Conservation (phyloP, 1,139 yeast genomes). For the Lodderomyces theae region DNA sequence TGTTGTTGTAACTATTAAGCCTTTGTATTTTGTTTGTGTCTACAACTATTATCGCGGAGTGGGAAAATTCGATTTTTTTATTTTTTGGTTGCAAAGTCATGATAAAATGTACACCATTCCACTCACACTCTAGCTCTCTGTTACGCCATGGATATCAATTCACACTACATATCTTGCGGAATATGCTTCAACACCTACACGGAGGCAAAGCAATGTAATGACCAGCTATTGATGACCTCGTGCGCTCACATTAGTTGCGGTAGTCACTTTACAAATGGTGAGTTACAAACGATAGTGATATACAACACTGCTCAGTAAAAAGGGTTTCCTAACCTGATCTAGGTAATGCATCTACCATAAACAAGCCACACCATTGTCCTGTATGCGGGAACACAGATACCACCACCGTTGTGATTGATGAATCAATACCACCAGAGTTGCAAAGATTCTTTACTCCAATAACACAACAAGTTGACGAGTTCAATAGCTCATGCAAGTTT, state of each 20-base stretch:
- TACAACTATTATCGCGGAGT: too few relatives aligned
- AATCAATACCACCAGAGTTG: conserved; percentile 16
- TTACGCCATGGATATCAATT: conserved; percentile 16
- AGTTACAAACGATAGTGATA: too few relatives aligned
- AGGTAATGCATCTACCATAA: neutral
- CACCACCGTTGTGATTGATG: conserved; percentile 16
- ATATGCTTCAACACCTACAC: conserved; percentile 17
- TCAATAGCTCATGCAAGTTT: conserved; percentile 17
- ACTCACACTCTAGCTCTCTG: neutral
- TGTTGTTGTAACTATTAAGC: too few relatives aligned
- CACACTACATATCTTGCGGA: conserved; percentile 22
- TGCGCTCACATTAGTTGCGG: conserved; percentile 27
- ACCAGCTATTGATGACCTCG: conserved; percentile 20
- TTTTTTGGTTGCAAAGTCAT: conserved; percentile 13
- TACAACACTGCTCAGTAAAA: too few relatives aligned
- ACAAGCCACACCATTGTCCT: conserved; percentile 13
- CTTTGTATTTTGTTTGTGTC: too few relatives aligned
- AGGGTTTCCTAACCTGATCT: neutral
- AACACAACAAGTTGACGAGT: conserved; percentile 16
- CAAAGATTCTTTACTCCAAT: conserved; percentile 18
- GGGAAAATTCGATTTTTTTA: too few relatives aligned
- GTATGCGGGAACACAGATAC: conserved; percentile 14
- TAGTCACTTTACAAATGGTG: conserved; percentile 17
- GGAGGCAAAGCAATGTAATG: conserved; percentile 5
- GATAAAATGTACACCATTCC: conserved; percentile 2